Base-by-base conservation (phyloP, 306 rosid genomes). In the Rosa chinensis region DNA sequence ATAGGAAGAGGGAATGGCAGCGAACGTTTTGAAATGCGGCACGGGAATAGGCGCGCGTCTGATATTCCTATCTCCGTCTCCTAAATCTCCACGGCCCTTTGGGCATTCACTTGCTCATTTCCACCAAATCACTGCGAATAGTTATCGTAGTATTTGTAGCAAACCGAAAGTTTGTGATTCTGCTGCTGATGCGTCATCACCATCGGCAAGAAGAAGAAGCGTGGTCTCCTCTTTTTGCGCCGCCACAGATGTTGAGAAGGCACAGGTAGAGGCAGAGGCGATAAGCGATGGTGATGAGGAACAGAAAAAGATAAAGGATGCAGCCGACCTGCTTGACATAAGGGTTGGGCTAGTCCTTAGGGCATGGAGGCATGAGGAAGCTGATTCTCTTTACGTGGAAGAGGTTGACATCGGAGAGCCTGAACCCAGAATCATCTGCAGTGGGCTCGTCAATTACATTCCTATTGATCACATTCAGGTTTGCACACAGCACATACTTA, bases 311-410 rank as follows among this genome's bases (percentile, higher is more conserved):
- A 42, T 89, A 17, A 92, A 78, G 85, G 95, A 92, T 70, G 77
- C 87, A 3, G 99, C 95, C 10, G 89, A 86, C 39, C 63, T 84
- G 87, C 99, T 92, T 67, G 99, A 92, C 80, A 86, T 92, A 35
- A 89, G 98, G 88, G 97, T 94, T 76, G 99, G 99, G 48, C 83
- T 74, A 4, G 83, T 94, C 72, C 43, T 89, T 39, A 92, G 52
- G 84, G 98, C 96, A 1, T 90, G 97, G 99, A 88, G 89, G 82
- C 99, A 95, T 67, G 94, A 87, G 50, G 98, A 95, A 75, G 99
- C 98, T 40, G 99, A 95, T 35, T 82, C 93, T 47, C 98, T 95
- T 20, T 95, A 88, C 80, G 98, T 92, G 1, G 99, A 95, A 83
- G 97, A 91, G 82, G 91, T 95, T 2, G 96, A 92, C 78, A 83